Evolutionary conservation across 768 basidiomycete species (phyloP).

Genomic region (Plicaturopsis crispa): DNA sequence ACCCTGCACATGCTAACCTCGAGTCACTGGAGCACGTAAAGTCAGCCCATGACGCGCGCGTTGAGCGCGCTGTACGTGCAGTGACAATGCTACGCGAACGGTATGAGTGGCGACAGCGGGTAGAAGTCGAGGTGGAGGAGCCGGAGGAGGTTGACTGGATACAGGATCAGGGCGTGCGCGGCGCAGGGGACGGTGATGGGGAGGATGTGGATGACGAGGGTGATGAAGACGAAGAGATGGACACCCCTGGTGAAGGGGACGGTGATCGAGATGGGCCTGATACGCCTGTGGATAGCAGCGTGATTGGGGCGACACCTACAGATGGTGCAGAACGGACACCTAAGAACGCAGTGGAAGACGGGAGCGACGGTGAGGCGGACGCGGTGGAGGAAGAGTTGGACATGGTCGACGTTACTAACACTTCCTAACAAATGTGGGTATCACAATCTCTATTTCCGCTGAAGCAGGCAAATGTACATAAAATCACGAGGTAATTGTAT

Average conservation of each 20-base stretch:
- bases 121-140: constrained; percentile 72
- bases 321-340: no score
- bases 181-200: constrained; percentile 15
- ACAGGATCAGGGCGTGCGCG: constrained; percentile 17
- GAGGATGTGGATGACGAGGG: constrained; percentile 24
- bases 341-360: constrained; percentile 5
- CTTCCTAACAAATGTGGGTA: no score
- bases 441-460: no score
- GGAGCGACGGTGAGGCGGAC: constrained; percentile 8
- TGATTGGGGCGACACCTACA: no score
- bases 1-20: no score
- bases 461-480: no score
- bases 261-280: no score
- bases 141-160: constrained; percentile 75
- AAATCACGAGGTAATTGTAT: no score
- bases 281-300: no score
- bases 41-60: constrained; percentile 64
- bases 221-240: constrained; percentile 31
- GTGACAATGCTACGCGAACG: constrained; percentile 72
- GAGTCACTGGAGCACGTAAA: constrained; percentile 60
- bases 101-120: constrained; percentile 79
- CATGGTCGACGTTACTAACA: no score
- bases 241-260: constrained; percentile 23
- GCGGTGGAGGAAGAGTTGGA: constrained; percentile 9
- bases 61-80: constrained; percentile 72